A percentile compares a stretch with the other conserved stretches of the same genome.
Conservation (phyloP, 495 filamentous ascomycete species). For the Daldinia loculata region DNA sequence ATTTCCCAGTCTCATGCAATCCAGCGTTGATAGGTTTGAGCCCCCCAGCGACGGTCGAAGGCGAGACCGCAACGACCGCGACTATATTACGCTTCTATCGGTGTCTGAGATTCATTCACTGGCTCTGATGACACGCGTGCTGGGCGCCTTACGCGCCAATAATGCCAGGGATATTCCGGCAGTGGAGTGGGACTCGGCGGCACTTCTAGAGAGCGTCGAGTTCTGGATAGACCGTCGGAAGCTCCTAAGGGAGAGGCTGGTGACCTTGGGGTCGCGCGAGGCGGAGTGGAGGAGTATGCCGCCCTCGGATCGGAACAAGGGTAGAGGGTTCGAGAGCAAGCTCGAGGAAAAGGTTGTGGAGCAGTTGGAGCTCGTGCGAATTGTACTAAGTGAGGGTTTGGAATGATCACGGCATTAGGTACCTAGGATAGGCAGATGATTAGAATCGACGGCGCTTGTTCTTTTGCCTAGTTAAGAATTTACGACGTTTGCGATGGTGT, state of each 20-base stretch:
- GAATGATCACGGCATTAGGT: constrained; percentile 39
- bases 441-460: constrained; percentile 6
- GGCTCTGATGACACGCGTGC: constrained; percentile 72
- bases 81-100: constrained; percentile 72
- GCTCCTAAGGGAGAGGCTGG: constrained; percentile 70
- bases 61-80: constrained; percentile 47
- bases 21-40: constrained; percentile 69
- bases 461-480: not conserved
- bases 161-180: constrained; percentile 70
- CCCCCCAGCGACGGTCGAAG: constrained; percentile 58
- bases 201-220: constrained; percentile 80
- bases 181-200: constrained; percentile 74
- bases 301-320: constrained; percentile 48
- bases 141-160: constrained; percentile 67
- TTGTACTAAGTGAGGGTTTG: constrained; percentile 54
- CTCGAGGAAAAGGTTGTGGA: constrained; percentile 77
- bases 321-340: constrained; percentile 60
- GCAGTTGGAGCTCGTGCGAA: constrained; percentile 66
- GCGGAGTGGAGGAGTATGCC: constrained; percentile 66
- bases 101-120: constrained; percentile 80
- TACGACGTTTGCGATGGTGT: not conserved
- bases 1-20: constrained; percentile 75
- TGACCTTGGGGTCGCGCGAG: constrained; percentile 77
- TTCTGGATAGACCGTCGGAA: constrained; percentile 70
- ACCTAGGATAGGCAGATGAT: constrained; percentile 8